Evolutionary conservation across 2,329 filamentous ascomycete species (phyloP).

Genomic region (Phialemonium atrogriseum): DNA sequence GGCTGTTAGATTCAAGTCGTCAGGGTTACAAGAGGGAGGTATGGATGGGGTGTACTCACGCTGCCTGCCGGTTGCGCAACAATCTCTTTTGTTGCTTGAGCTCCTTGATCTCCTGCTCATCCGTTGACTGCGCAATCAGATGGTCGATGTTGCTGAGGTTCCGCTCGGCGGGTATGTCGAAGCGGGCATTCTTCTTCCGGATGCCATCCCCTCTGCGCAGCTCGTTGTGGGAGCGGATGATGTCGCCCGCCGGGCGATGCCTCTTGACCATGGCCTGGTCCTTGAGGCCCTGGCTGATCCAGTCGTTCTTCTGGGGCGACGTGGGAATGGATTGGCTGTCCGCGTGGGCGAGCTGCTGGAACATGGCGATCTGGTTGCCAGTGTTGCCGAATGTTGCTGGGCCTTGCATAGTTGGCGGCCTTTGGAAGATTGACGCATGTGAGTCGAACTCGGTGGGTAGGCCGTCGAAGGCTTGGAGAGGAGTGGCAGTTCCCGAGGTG

Average conservation of each 20-base stretch:
- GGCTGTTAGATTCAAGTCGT: conserved; percentile 9
- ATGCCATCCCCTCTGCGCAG: conserved; percentile 77
- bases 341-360: conserved; percentile 38
- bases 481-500: conserved; percentile 64
- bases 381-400: conserved; percentile 49
- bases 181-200: conserved; percentile 97
- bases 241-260: conserved; percentile 59
- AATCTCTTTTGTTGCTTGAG: conserved; percentile 97
- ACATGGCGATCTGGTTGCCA: conserved; percentile 42
- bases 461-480: conserved; percentile 62
- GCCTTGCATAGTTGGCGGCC: conserved; percentile 34
- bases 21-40: background rate
- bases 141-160: conserved; percentile 93
- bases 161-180: conserved; percentile 90
- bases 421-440: conserved; percentile 43
- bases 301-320: conserved; percentile 49
- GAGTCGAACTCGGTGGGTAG: conserved; percentile 47
- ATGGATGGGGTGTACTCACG: conserved; percentile 65
- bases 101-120: conserved; percentile 94
- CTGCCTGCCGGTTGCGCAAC: conserved; percentile 89
- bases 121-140: conserved; percentile 77
- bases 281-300: conserved; percentile 40
- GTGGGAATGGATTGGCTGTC: conserved; percentile 41
- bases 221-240: conserved; percentile 67
- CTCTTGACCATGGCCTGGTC: conserved; percentile 46